A percentile compares a stretch with the other conserved stretches of the same genome.
These are phyloP conservation scores for Aspergillus piperis DNA, from an alignment of 2,329 filamentous ascomycete species.

Conservation along the genomic window DNA sequence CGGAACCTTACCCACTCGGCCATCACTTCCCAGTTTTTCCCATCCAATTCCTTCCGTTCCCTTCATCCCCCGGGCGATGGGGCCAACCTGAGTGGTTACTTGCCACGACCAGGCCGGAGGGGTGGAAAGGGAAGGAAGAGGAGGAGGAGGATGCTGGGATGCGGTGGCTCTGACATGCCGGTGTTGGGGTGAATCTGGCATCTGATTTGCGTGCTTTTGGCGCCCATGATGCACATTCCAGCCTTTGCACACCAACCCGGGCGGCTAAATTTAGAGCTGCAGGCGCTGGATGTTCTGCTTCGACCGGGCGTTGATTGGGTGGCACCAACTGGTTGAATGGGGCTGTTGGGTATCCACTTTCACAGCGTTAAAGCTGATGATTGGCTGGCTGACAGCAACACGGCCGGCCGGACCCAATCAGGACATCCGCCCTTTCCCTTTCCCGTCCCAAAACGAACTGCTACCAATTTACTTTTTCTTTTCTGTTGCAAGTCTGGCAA, in stretches of 20 bases:
- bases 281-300: conserved; percentile 20
- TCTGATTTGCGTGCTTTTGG: conserved; percentile 37
- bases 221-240: conserved; percentile 35
- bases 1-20: conserved; percentile 11
- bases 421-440: conserved; percentile 14
- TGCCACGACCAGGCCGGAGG: background rate
- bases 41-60: conserved; percentile 9
- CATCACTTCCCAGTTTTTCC: conserved; percentile 9
- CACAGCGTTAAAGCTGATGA: background rate
- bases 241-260: conserved; percentile 25
- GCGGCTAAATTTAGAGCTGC: conserved; percentile 44
- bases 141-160: background rate
- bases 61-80: conserved; percentile 8
- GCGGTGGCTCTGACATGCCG: conserved; percentile 9
- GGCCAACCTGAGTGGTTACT: conserved; percentile 9
- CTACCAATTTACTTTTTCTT: background rate
- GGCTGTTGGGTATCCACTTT: conserved; percentile 10
- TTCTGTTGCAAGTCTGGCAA: conserved; percentile 11
- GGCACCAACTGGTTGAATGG: conserved; percentile 17
- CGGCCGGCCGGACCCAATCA: conserved; percentile 24
- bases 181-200: conserved; percentile 22
- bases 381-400: conserved; percentile 22
- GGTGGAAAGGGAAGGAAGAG: background rate
- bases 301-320: conserved; percentile 23
- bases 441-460: conserved; percentile 20